Conservation (phyloP, 306 rosid genomes). For the Chamaecrista fasciculata region DNA sequence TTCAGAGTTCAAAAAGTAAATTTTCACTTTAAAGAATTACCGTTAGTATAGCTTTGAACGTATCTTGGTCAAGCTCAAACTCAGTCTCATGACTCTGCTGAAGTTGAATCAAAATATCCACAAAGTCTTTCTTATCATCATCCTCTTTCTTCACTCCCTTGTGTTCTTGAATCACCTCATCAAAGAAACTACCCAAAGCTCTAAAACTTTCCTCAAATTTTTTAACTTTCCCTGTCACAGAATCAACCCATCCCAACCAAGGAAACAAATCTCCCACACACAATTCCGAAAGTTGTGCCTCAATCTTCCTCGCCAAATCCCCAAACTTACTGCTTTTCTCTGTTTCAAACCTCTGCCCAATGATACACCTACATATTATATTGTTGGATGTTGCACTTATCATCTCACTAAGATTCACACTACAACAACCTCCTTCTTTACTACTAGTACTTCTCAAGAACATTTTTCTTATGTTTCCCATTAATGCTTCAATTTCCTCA, state of each 20-base stretch:
- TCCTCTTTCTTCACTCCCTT: not conserved
- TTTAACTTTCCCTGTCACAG: slow-evolving; percentile 21
- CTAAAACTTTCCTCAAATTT: slow-evolving; percentile 18
- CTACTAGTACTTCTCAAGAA: too few species aligned
- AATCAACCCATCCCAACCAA: slow-evolving; percentile 29
- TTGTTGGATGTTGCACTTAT: slow-evolving; percentile 14
- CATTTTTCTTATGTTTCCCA: not conserved
- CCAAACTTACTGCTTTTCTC: slow-evolving; percentile 4
- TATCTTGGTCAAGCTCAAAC: not conserved
- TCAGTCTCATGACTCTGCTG: not conserved
- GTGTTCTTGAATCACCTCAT: slow-evolving; percentile 24
- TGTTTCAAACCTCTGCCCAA: slow-evolving; percentile 30
- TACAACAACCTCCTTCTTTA: too few species aligned
- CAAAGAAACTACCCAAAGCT: slow-evolving; percentile 23
- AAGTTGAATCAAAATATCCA: slow-evolving; percentile 15
- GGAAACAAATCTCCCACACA: slow-evolving; percentile 36
- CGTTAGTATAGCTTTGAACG: not conserved
- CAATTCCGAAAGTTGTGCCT: slow-evolving; percentile 9
- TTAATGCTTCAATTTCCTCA: slow-evolving; percentile 23
- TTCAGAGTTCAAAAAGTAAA: too few species aligned
- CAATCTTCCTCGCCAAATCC: slow-evolving; percentile 2
- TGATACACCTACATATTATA: slow-evolving; percentile 25
- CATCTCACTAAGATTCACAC: slow-evolving; percentile 38
- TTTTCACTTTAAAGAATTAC: too few species aligned
- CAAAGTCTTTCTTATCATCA: slow-evolving; percentile 1